Evolutionary conservation across 768 basidiomycete genomes (phyloP).

Genomic region (Trametes maxima): DNA sequence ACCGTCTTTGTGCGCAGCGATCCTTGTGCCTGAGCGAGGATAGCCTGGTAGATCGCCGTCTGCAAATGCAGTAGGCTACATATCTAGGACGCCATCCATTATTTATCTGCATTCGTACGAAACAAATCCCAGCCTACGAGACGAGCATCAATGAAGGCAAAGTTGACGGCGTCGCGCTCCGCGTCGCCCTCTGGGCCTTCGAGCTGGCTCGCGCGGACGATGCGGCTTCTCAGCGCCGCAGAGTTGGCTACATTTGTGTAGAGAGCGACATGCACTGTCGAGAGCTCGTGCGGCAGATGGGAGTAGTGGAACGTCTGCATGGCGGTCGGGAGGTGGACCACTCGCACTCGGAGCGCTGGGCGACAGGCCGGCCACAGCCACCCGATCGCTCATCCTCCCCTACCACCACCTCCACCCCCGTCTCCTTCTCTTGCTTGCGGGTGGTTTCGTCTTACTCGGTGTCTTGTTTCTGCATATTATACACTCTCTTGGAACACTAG

Average conservation of each 20-base stretch:
- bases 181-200: slow-evolving; percentile 60
- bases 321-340: not conserved
- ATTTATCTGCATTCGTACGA: not conserved
- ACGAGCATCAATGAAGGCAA: slow-evolving; percentile 86
- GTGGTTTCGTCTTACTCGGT: not conserved
- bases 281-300: slow-evolving; percentile 46
- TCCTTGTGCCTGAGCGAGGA: slow-evolving; percentile 64
- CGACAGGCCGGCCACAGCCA: not conserved
- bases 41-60: slow-evolving; percentile 81
- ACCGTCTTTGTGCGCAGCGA: slow-evolving; percentile 79
- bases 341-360: not conserved
- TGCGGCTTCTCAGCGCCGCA: slow-evolving; percentile 56
- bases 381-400: not conserved
- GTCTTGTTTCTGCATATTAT: not conserved
- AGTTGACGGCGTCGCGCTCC: slow-evolving; percentile 81
- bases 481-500: not conserved
- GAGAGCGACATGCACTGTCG: slow-evolving; percentile 60
- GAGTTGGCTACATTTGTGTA: slow-evolving; percentile 71
- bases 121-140: slow-evolving; percentile 55
- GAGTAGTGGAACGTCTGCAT: slow-evolving; percentile 63
- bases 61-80: slow-evolving; percentile 80
- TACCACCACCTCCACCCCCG: not conserved
- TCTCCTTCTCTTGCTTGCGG: not conserved
- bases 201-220: slow-evolving; percentile 69
- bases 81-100: slow-evolving; percentile 51